Evolutionary conservation across 164 flowering plant species (phyloP), one percentile per base, ranked within the genome.

Genomic region (Malania oleifera): DNA sequence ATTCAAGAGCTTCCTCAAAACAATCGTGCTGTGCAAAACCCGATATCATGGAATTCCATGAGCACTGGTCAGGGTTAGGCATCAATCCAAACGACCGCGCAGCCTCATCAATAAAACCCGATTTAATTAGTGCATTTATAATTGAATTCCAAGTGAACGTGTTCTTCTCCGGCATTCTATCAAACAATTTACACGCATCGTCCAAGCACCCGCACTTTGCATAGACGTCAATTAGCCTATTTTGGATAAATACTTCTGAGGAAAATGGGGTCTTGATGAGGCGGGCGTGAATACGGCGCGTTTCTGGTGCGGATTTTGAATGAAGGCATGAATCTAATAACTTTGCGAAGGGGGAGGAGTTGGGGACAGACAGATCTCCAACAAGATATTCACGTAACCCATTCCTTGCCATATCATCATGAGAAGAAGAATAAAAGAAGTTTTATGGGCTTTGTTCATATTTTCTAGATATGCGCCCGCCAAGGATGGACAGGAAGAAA

Each of bases 21-120:
- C 65, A 40, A 51, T 66, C 84, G 27, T 70, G 68, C 43, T 77
- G 85, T 8, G 82, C 80, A 66, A 72, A 85, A 17, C 88, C 82
- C 17, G 88, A 64, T 0, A 85, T 67, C 79, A 82, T 79, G 15
- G 80, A 69, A 41, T 82, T 82, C 88, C 91, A 85, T 9, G 87
- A 79, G 74, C 91, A 82, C 67, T 82, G 84, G 44, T 85, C 91
- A 24, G 73, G 77, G 29, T 70, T 69, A 37, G 76, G 73, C 79
- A 82, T 81, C 22, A 57, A 62, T 35, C 41, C 37, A 61, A 85
- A 85, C 0, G 73, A 26, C 58, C 24, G 26, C 22, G 35, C 63
- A 25, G 84, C 86, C 57, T 81, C 87, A 48, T 69, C 75, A 48
- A 79, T n/a, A 26, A 58, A 67, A 24, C 84, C 80, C 47, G 49